These are phyloP conservation scores for Populus simonii DNA, from an alignment of 345 rosid genomes.

Conservation along the genomic window DNA sequence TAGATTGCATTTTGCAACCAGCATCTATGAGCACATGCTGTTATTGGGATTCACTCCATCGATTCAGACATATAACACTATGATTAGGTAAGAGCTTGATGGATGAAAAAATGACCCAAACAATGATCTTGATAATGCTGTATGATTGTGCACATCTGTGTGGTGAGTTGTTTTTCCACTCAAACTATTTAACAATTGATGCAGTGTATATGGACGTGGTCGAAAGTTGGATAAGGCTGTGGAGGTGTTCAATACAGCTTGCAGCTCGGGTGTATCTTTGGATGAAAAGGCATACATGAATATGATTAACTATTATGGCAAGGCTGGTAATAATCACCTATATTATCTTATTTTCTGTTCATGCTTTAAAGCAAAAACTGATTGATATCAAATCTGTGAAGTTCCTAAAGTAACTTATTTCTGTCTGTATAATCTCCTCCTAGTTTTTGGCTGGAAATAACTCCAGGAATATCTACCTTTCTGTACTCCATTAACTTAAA, in stretches of 20 bases:
- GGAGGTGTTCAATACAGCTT: slow-evolving; percentile 52
- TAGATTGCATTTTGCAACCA: slow-evolving; percentile 55
- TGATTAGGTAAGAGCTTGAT: slow-evolving; percentile 60
- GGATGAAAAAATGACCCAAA: slow-evolving; percentile 5
- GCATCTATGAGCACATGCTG: slow-evolving; percentile 61
- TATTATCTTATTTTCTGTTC: background rate
- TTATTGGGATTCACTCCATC: slow-evolving; percentile 52
- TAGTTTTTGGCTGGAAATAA: no score
- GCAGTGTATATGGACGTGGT: slow-evolving; percentile 73
- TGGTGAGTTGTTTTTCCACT: slow-evolving; percentile 9
- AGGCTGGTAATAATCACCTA: slow-evolving; percentile 53
- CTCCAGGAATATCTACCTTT: no score
- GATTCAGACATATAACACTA: slow-evolving; percentile 67
- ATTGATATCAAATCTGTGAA: background rate
- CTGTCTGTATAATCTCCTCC: no score
- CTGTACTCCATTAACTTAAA: no score
- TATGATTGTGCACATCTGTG: background rate
- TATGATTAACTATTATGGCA: slow-evolving; percentile 60
- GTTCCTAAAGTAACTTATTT: background rate
- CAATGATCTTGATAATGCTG: background rate
- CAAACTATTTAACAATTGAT: slow-evolving; percentile 21
- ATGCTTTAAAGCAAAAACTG: background rate
- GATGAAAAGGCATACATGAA: slow-evolving; percentile 87
- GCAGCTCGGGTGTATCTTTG: slow-evolving; percentile 39
- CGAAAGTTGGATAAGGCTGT: slow-evolving; percentile 60